These are phyloP conservation scores for Globisporangium irregulare DNA, from an alignment of 352 stramenopile species.

Conservation along the genomic window DNA sequence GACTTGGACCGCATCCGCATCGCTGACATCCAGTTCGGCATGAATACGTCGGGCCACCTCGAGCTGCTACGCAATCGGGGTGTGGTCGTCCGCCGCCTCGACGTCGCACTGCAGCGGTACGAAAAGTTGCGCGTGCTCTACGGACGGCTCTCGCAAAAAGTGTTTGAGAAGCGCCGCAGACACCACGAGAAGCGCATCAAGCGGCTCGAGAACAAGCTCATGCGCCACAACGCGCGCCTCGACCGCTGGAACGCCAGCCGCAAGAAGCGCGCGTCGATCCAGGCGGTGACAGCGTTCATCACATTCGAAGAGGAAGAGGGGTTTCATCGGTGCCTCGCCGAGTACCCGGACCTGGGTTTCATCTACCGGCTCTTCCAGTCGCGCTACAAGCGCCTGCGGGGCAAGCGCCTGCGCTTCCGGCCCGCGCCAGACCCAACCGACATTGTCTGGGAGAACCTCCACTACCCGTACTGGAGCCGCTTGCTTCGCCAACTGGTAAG, in stretches of 20 bases:
- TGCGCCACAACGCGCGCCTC: conserved; percentile 36
- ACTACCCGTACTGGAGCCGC: conserved; percentile 57
- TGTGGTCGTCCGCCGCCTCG: conserved; percentile 55
- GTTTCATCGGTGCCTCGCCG: conserved; percentile 65
- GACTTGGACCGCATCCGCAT: conserved; percentile 62
- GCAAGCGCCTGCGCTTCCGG: conserved; percentile 70
- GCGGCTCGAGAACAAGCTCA: conserved; percentile 44
- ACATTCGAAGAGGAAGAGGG: conserved; percentile 86
- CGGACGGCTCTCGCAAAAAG: conserved; percentile 31
- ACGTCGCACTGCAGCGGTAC: conserved; percentile 61
- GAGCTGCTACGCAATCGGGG: conserved; percentile 61
- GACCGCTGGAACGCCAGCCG: conserved; percentile 27
- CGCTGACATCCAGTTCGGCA: conserved; percentile 79
- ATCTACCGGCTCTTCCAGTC: conserved; percentile 75
- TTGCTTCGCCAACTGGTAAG: conserved; percentile 61
- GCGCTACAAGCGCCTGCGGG: conserved; percentile 53
- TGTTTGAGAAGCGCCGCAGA: conserved; percentile 42
- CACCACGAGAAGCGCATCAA: conserved; percentile 41
- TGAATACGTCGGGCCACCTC: conserved; percentile 58
- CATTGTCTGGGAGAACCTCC: conserved; percentile 84
- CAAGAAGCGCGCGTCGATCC: conserved; percentile 21
- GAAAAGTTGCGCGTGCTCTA: conserved; percentile 63
- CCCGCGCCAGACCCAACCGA: conserved; percentile 76
- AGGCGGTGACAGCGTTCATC: conserved; percentile 76
- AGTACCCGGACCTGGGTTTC: conserved; percentile 75